phyloP scores from a whole-genome alignment of 129 eudicot genomes.

The Daucus carota region DH1_v3.0 NC_030384.2:47838501-47839000 shows the following conservation, averaged over 20 bases:
- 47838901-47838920: not conserved
- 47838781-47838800: not conserved
- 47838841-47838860: not conserved
- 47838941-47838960: not conserved
- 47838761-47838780: too few relatives aligned
- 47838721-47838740: conserved; percentile 39
- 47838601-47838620: conserved; percentile 14
- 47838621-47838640: not conserved
- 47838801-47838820: not conserved
- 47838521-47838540: conserved; percentile 58
- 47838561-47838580: conserved; percentile 59
- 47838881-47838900: not conserved
- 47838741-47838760: conserved; percentile 81
- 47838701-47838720: not conserved
- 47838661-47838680: not conserved
- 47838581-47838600: conserved; percentile 31
- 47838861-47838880: not conserved
- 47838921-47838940: not conserved
- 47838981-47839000: not conserved
- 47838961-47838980: too few relatives aligned
- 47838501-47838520: conserved; percentile 5
- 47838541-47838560: conserved; percentile 66
- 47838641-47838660: not conserved
- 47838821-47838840: not conserved
- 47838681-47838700: not conserved